Evolutionary conservation across 768 basidiomycete species (phyloP), one percentile per base, ranked within the genome.

Genomic region (Tephrocybe sp.): DNA sequence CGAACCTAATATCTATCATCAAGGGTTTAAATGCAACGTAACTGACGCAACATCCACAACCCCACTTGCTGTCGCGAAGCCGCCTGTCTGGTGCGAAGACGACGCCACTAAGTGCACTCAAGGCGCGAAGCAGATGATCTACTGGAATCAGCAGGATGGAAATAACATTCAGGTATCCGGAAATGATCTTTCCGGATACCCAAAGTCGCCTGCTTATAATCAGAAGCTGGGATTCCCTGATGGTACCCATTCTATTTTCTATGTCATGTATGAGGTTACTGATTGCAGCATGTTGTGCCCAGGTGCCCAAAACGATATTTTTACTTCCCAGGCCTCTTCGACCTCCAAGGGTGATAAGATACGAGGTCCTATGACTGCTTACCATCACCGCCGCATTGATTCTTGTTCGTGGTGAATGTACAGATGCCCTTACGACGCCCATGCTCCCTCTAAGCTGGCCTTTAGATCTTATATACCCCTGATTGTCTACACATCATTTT

Each of bases 71-170:
- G 42, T 66, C 0, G 64, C 73, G 4, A 67, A 78, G 51, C 70
- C 80, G 8, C 69, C 79, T 2, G 70, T 74, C 3, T 82, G 79
- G 79, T 82, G 80, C 57, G 73, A 82, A 57, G 72, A 68, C 38
- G 65, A 80, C 49, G 62, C 65, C 2, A 57, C 57, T 8, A 65
- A 59, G 19, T 82, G 80, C 54, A 65, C 65, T 16, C 65, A 72
- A 54, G 80, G 79, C 39, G 68, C 80, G 2, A 80, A 80, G 56
- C 79, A 82, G 67, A 75, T 80, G 74, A 55, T 82, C 34, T 75
- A 73, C 60, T 82, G 78, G 78, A 71, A 82, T 54, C 78, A 80
- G 58, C 41, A 46, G 0, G 67, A 71, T 3, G 75, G 78, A 2
- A 73, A 79, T 60, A 82, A 80, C 52, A 73, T 80, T 56, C 44